Conservation (phyloP, 805 yeast genomes). For the Saturnispora besseyi region DNA sequence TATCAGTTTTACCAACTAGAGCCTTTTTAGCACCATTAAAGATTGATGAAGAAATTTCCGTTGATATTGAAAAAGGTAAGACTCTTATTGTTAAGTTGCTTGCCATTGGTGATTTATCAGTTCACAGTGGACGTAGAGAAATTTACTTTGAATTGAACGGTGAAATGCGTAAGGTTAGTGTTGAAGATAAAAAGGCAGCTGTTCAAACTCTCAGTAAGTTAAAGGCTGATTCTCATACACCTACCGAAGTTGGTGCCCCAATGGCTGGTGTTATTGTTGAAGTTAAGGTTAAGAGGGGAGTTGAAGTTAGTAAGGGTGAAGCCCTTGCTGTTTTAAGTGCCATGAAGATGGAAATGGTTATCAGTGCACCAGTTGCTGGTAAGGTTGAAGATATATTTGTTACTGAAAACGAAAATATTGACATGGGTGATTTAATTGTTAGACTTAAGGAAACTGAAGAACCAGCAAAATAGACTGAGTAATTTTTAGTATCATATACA, state of each 20-base stretch:
- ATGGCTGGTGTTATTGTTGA: conserved; percentile 92
- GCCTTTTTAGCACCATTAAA: conserved; percentile 81
- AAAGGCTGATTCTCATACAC: conserved; percentile 71
- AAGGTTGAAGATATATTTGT: conserved; percentile 66
- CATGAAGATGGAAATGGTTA: conserved; percentile 97
- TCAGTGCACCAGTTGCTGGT: conserved; percentile 82
- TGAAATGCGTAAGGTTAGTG: conserved; percentile 95
- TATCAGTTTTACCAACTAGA: conserved; percentile 89
- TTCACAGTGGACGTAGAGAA: conserved; percentile 60
- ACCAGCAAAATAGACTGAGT: neutral
- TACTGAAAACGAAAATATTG: conserved; percentile 91
- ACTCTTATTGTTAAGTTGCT: conserved; percentile 80
- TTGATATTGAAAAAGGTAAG: conserved; percentile 93
- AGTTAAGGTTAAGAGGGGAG: conserved; percentile 73
- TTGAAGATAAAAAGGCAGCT: conserved; percentile 48
- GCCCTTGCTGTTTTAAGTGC: conserved; percentile 89
- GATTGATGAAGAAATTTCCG: conserved; percentile 79
- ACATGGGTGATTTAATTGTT: conserved; percentile 82
- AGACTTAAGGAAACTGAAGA: conserved; percentile 18
- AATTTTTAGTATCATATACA: neutral
- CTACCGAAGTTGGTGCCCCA: conserved; percentile 73
- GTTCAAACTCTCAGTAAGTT: conserved; percentile 76
- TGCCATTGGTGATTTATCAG: conserved; percentile 92
- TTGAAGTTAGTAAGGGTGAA: conserved; percentile 61
- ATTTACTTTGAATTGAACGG: conserved; percentile 98